These are phyloP conservation scores for Malbranchea cinnamomea DNA, from an alignment of 2,329 filamentous ascomycete species.

Conservation along the genomic window DNA sequence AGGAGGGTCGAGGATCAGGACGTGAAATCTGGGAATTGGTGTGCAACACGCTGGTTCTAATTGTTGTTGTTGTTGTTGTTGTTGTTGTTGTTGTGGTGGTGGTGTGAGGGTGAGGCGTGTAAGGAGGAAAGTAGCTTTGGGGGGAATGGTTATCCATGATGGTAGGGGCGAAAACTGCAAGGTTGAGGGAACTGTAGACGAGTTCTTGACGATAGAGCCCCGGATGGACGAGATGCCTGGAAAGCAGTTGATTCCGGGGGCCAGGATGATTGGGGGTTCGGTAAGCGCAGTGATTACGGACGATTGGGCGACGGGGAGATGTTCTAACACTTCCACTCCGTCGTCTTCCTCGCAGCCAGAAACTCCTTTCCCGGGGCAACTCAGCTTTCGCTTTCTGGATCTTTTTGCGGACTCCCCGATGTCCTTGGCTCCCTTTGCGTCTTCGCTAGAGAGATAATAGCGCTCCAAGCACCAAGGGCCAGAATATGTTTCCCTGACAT, in stretches of 20 bases:
- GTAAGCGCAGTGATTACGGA: too few species aligned
- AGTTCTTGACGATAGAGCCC: conserved; percentile 6
- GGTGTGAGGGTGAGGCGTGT: conserved; percentile 20
- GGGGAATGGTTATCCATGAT: conserved; percentile 34
- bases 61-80: too few species aligned
- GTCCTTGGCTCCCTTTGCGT: too few species aligned
- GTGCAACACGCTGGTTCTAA: too few species aligned
- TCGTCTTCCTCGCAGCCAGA: too few species aligned
- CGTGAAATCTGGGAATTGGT: conserved; percentile 42
- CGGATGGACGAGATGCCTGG: conserved; percentile 12
- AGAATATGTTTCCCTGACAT: conserved; percentile 14
- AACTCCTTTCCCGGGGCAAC: conserved; percentile 11
- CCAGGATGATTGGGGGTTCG: conserved; percentile 20
- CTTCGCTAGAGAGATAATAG: too few species aligned
- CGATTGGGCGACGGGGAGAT: too few species aligned
- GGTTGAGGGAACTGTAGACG: background rate
- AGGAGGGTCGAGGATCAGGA: conserved; percentile 48
- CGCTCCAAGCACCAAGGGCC: conserved; percentile 25
- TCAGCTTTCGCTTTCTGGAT: conserved; percentile 5
- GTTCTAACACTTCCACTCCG: too few species aligned
- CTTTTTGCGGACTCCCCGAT: too few species aligned
- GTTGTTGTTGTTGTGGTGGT: too few species aligned
- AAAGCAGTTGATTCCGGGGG: conserved; percentile 20
- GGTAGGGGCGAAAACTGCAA: conserved; percentile 13
- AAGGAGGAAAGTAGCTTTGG: conserved; percentile 33